Evolutionary conservation across 139 green algal species (phyloP).

Genomic region (Gonium pectorale): DNA sequence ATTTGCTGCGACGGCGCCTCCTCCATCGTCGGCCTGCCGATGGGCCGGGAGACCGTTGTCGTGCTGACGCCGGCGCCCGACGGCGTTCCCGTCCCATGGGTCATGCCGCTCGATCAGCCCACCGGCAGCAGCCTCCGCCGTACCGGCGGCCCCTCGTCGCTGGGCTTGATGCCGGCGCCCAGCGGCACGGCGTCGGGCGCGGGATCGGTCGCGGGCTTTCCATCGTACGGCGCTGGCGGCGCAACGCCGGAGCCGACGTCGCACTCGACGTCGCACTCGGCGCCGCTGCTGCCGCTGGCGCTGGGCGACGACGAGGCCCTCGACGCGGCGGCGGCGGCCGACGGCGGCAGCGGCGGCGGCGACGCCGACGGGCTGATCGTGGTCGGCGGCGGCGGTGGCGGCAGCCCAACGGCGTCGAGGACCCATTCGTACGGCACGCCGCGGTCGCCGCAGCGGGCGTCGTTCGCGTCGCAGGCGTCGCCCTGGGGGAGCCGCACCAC

Average conservation of each 20-base stretch:
- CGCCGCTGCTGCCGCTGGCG: background rate
- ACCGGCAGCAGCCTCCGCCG: conserved; percentile 1
- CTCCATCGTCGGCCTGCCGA: conserved; percentile 23
- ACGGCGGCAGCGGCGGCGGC: background rate
- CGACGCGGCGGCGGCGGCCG: background rate
- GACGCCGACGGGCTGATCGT: background rate
- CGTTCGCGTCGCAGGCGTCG: no score
- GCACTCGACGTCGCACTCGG: background rate
- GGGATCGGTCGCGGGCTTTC: no score
- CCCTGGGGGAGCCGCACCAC: background rate
- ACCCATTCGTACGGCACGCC: no score
- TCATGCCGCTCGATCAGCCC: conserved; percentile 21
- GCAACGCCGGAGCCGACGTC: no score
- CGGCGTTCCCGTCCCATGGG: conserved; percentile 20
- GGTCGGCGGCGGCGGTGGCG: background rate
- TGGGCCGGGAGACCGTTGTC: background rate
- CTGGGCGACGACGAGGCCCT: background rate
- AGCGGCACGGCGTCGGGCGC: no score
- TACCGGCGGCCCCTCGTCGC: background rate
- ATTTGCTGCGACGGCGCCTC: background rate
- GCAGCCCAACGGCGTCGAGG: no score
- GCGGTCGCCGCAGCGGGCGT: conserved; percentile 24
- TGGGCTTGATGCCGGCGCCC: background rate
- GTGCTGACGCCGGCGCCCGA: conserved; percentile 9
- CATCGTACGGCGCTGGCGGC: no score